Percentiles rank a stretch among this genome's conserved stretches.
Conservation (phyloP, 305 asterid genomes). For the Ajuga reptans region DNA sequence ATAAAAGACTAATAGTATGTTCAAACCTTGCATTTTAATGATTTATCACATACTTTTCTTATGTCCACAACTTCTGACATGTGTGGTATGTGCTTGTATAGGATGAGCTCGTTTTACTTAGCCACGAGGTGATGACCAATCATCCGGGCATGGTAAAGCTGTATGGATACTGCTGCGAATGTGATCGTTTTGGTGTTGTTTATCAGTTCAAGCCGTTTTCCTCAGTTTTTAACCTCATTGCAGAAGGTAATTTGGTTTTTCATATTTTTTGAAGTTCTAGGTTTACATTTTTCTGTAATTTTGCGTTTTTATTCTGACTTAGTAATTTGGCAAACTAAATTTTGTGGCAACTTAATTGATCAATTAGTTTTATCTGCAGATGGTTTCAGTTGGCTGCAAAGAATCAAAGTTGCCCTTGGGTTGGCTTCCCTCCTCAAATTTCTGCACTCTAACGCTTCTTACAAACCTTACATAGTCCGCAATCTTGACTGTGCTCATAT, state of each 20-base stretch:
- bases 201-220: not conserved
- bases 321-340: too few species aligned
- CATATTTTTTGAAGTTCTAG: too few species aligned
- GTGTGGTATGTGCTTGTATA: not conserved
- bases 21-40: too few species aligned
- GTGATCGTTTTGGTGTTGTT: not conserved
- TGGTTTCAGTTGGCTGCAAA: conserved; percentile 2
- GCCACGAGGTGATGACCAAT: not conserved
- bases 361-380: not conserved
- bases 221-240: not conserved
- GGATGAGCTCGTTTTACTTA: conserved; percentile 2
- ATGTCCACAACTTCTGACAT: not conserved
- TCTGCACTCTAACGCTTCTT: not conserved
- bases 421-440: not conserved
- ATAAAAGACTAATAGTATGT: not conserved
- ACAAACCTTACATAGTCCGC: not conserved
- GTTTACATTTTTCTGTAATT: too few species aligned
- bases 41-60: not conserved
- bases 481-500: conserved; percentile 12
- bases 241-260: not conserved
- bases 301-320: too few species aligned
- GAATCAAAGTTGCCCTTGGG: not conserved
- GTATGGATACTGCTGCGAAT: conserved; percentile 1
- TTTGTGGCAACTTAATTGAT: too few species aligned
- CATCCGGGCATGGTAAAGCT: not conserved